These are phyloP conservation scores for Setaria viridis DNA, from an alignment of 202 grass and related monocot species.

Conservation along the genomic window DNA sequence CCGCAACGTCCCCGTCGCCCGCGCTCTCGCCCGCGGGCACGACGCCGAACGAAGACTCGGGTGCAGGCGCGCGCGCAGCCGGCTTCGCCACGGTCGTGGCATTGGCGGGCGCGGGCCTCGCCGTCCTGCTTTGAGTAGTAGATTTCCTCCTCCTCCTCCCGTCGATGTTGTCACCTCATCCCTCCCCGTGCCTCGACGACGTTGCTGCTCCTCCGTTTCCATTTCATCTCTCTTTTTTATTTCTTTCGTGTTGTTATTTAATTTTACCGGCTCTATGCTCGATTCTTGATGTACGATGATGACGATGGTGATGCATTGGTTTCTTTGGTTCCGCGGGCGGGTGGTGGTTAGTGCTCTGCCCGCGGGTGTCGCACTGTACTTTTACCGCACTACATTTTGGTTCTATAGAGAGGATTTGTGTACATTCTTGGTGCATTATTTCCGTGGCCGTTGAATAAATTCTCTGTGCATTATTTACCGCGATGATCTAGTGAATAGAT, in stretches of 20 bases:
- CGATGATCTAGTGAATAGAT: too few relatives aligned
- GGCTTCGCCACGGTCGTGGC: constrained; percentile 47
- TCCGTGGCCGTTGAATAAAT: constrained; percentile 30
- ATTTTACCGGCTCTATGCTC: constrained; percentile 49
- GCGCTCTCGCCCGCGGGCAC: constrained; percentile 32
- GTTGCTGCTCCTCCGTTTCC: background rate
- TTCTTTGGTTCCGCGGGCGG: constrained; percentile 42
- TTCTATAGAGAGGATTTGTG: constrained; percentile 60
- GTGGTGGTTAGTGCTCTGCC: constrained; percentile 47
- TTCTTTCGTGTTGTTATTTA: constrained; percentile 47
- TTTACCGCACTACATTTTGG: constrained; percentile 49
- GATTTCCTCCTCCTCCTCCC: background rate
- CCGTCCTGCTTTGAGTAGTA: constrained; percentile 48
- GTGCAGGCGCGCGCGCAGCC: constrained; percentile 2
- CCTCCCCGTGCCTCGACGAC: background rate
- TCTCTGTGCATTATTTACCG: background rate
- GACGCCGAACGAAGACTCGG: constrained; percentile 17
- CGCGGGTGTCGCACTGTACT: constrained; percentile 30
- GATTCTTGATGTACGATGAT: constrained; percentile 56
- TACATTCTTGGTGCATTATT: constrained; percentile 49
- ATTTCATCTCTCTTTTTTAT: background rate
- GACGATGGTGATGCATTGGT: constrained; percentile 36
- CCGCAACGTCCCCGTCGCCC: constrained; percentile 24
- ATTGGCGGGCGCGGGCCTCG: constrained; percentile 47
- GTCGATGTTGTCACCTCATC: background rate